phyloP scores from a whole-genome alignment of 768 basidiomycete species.

The Leccinum truebloodii region DNA sequence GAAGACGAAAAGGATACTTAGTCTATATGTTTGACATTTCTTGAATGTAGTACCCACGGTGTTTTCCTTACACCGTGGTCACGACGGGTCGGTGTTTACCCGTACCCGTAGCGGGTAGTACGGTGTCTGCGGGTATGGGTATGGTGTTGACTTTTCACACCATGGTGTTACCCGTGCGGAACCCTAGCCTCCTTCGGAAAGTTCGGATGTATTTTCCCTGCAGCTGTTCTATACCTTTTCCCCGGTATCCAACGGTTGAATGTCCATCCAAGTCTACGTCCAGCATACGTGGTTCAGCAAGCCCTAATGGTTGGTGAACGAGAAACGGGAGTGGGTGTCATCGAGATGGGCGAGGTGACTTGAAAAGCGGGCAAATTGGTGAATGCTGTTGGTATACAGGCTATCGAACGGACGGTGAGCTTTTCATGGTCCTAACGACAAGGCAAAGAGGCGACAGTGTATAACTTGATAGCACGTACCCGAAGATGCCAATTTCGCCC shows the following conservation, averaged over 20 bases:
- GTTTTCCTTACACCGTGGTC: neutral
- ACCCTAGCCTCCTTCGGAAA: no score
- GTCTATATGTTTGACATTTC: neutral
- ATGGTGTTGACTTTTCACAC: no score
- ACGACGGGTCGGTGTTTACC: neutral
- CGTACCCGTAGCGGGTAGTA: no score
- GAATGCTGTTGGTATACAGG: constrained; percentile 79
- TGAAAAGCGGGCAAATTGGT: constrained; percentile 56
- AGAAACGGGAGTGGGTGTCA: constrained; percentile 79
- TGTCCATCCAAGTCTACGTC: constrained; percentile 87
- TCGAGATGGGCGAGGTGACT: constrained; percentile 64
- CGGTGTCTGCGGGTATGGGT: no score
- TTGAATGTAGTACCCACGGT: neutral
- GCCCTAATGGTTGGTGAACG: constrained; percentile 66
- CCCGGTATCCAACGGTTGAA: constrained; percentile 64
- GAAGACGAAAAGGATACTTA: neutral
- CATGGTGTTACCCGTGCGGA: no score
- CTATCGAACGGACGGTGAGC: constrained; percentile 51
- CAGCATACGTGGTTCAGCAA: constrained; percentile 84
- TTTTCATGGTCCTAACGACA: neutral
- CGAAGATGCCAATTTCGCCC: constrained; percentile 49
- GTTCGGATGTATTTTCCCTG: constrained; percentile 78
- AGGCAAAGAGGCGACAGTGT: constrained; percentile 2
- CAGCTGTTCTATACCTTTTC: constrained; percentile 62
- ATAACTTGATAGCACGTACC: constrained; percentile 49